Percentiles rank a stretch among this genome's conserved stretches.
phyloP scores from a whole-genome alignment of 75 land plant genomes.

The Cupressus sempervirens region DNA sequence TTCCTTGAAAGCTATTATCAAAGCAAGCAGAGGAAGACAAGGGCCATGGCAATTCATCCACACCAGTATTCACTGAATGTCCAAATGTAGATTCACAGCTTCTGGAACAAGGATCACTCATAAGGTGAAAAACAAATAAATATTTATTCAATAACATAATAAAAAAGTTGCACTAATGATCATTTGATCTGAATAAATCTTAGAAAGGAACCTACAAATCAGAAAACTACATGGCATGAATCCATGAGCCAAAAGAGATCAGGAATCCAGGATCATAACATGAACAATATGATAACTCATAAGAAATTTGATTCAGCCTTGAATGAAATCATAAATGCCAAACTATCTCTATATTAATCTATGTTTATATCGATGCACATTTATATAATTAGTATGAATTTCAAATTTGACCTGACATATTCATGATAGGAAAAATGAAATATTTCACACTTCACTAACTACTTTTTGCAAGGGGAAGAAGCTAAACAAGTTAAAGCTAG shows the following conservation, averaged over 20 bases:
- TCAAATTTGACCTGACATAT: background rate
- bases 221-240: background rate
- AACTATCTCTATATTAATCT: background rate
- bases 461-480: background rate
- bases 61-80: background rate
- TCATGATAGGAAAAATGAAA: background rate
- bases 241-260: background rate
- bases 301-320: background rate
- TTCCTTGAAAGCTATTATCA: slow-evolving; percentile 7
- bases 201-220: background rate
- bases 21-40: slow-evolving; percentile 20
- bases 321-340: background rate
- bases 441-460: background rate
- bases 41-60: slow-evolving; percentile 17
- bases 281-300: background rate
- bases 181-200: background rate
- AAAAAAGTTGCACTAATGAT: slow-evolving; percentile 6
- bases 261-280: background rate
- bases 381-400: background rate
- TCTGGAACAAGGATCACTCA: slow-evolving; percentile 19
- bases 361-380: background rate
- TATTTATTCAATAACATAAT: slow-evolving; percentile 9
- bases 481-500: background rate
- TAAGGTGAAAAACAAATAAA: slow-evolving; percentile 7
- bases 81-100: slow-evolving; percentile 25